phyloP scores from a whole-genome alignment of 2,329 filamentous ascomycete genomes.

The Aspergillus puulaauensis region DNA sequence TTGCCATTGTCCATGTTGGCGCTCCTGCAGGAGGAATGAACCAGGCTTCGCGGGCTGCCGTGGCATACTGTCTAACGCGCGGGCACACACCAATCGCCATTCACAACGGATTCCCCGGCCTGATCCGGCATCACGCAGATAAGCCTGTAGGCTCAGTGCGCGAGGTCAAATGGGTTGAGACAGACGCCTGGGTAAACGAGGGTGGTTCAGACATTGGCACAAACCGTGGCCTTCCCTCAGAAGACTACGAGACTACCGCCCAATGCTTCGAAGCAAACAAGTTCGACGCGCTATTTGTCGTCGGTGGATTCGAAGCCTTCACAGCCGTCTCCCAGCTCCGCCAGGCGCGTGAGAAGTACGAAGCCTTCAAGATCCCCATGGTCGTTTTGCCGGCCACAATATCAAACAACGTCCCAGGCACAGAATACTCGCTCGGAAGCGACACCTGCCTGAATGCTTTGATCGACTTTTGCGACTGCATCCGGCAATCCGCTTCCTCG shows the following conservation, averaged over 20 bases:
- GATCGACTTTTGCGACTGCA: conserved; percentile 93
- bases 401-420: conserved; percentile 97
- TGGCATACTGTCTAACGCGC: conserved; percentile 85
- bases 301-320: conserved; percentile 96
- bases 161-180: conserved; percentile 87
- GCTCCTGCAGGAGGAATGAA: conserved; percentile 98
- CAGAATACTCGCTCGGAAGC: conserved; percentile 93
- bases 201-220: conserved; percentile 98
- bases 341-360: conserved; percentile 73
- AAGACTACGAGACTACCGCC: conserved; percentile 81
- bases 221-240: conserved; percentile 86
- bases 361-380: conserved; percentile 89
- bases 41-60: conserved; percentile 86
- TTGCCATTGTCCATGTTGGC: conserved; percentile 95
- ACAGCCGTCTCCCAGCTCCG: conserved; percentile 86
- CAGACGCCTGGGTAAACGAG: conserved; percentile 92
- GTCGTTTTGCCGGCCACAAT: conserved; percentile 92
- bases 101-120: conserved; percentile 94
- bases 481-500: conserved; percentile 93
- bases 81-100: conserved; percentile 93
- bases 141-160: conserved; percentile 79
- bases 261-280: conserved; percentile 80
- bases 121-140: conserved; percentile 86
- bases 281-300: conserved; percentile 86
- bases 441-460: conserved; percentile 96